A percentile compares a stretch with the other conserved stretches of the same genome.
Conservation (phyloP, 768 basidiomycete species). For the Podaxis sp. region DNA sequence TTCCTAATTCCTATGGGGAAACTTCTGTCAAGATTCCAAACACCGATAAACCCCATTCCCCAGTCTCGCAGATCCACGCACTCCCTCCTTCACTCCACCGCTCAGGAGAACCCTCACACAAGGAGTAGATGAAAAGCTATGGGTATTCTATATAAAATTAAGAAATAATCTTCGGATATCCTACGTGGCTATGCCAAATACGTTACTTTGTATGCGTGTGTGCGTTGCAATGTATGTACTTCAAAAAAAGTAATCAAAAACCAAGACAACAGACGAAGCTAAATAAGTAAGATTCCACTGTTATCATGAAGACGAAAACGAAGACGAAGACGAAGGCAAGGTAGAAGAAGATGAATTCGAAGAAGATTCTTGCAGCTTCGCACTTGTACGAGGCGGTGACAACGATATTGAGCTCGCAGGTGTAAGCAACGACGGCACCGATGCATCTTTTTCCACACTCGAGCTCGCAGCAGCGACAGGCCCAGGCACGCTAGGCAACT, state of each 20-base stretch:
- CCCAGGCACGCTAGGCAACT: constrained; percentile 3
- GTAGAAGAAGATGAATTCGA: background rate
- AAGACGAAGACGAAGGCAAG: background rate
- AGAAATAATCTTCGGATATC: background rate
- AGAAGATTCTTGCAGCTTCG: background rate
- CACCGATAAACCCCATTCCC: too few relatives aligned
- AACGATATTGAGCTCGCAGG: constrained; percentile 1
- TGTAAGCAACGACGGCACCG: background rate
- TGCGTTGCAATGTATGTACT: background rate
- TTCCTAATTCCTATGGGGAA: too few relatives aligned
- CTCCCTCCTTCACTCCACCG: background rate
- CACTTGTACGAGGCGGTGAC: background rate
- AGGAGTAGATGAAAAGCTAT: background rate
- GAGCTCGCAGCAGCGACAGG: background rate
- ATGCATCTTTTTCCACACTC: background rate
- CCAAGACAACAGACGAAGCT: background rate
- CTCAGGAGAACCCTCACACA: background rate
- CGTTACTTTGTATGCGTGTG: background rate
- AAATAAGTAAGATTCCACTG: background rate
- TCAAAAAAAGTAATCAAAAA: background rate
- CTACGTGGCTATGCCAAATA: background rate
- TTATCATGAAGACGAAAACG: background rate
- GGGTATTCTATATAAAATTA: background rate
- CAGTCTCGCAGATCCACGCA: too few relatives aligned
- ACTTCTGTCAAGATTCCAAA: too few relatives aligned